phyloP scores from a whole-genome alignment of 108 stramenopile species.

The Chaetoceros muelleri region DNA sequence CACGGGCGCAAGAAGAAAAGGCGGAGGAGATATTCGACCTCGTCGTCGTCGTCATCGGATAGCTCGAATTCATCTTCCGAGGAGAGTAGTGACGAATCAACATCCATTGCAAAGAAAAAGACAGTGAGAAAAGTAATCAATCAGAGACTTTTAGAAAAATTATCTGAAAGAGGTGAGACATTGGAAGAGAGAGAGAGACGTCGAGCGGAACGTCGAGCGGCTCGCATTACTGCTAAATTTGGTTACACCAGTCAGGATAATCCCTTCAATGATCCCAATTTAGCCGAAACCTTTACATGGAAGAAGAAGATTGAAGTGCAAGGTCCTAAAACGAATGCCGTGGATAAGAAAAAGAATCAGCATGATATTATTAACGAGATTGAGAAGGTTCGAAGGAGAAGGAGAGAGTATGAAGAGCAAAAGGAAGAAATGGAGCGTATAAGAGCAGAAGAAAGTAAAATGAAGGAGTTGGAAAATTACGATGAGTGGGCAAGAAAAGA shows the following conservation, averaged over 20 bases:
- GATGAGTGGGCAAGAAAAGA: slow-evolving; percentile 98
- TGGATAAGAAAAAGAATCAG: slow-evolving; percentile 17
- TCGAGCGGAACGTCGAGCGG: slow-evolving; percentile 64
- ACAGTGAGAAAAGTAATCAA: slow-evolving; percentile 42
- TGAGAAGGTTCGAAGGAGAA: slow-evolving; percentile 90
- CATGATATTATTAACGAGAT: slow-evolving; percentile 85
- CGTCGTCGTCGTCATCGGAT: slow-evolving; percentile 13
- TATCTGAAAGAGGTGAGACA: slow-evolving; percentile 61
- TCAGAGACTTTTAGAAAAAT: slow-evolving; percentile 50
- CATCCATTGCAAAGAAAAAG: slow-evolving; percentile 3
- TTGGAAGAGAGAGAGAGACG: slow-evolving; percentile 75
- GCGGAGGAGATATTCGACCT: slow-evolving; percentile 11
- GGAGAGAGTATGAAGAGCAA: slow-evolving; percentile 76
- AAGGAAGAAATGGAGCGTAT: slow-evolving; percentile 91
- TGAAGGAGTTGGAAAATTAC: slow-evolving; percentile 91
- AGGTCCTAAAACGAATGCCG: slow-evolving; percentile 4
- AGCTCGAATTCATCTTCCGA: slow-evolving; percentile 3
- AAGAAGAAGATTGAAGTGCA: slow-evolving; percentile 73
- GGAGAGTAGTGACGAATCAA: neutral
- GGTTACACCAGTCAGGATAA: slow-evolving; percentile 97
- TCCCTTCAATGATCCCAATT: slow-evolving; percentile 97
- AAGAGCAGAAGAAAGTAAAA: slow-evolving; percentile 83
- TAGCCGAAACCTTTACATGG: slow-evolving; percentile 94
- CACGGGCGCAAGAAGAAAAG: slow-evolving; percentile 13
- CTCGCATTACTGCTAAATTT: slow-evolving; percentile 60